These are phyloP conservation scores for Lentinus brumalis DNA, from an alignment of 768 basidiomycete species.

Conservation along the genomic window DNA sequence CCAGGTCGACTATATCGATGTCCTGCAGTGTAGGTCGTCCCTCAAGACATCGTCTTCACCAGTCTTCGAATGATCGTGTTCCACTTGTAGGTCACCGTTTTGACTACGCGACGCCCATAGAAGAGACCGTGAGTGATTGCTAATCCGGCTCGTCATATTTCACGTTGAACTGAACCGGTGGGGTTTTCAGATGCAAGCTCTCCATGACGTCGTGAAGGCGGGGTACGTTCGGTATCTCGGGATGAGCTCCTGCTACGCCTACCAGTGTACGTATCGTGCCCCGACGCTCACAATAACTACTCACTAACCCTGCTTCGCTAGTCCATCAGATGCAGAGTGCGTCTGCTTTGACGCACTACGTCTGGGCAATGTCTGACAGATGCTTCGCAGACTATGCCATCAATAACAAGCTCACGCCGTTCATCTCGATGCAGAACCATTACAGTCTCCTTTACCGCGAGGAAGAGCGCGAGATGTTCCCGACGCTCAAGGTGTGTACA, in stretches of 20 bases:
- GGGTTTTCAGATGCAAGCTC: conserved; percentile 41
- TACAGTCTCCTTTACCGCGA: conserved; percentile 60
- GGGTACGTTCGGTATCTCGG: conserved; percentile 47
- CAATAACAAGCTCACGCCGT: conserved; percentile 45
- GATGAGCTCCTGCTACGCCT: conserved; percentile 41
- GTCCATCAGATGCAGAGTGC: conserved; percentile 38
- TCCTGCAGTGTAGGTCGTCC: conserved; percentile 58
- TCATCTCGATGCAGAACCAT: conserved; percentile 68
- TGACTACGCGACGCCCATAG: conserved; percentile 42
- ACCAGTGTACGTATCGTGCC: conserved; percentile 31
- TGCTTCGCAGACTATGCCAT: conserved; percentile 41
- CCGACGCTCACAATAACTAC: not conserved
- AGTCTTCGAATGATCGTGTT: not conserved
- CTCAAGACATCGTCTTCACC: no score
- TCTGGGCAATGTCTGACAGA: not conserved
- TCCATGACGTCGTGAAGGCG: conserved; percentile 49
- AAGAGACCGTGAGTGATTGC: conserved; percentile 31
- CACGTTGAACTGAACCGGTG: no score
- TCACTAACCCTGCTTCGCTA: conserved; percentile 13
- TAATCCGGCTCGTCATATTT: not conserved
- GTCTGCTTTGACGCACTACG: not conserved
- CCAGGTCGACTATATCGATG: conserved; percentile 75
- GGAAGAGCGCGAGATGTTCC: conserved; percentile 63
- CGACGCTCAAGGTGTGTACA: conserved; percentile 38
- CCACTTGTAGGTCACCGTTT: conserved; percentile 34